Evolutionary conservation across 345 rosid genomes (phyloP), one percentile per base, ranked within the genome.

Genomic region (Boechera retrofracta): DNA sequence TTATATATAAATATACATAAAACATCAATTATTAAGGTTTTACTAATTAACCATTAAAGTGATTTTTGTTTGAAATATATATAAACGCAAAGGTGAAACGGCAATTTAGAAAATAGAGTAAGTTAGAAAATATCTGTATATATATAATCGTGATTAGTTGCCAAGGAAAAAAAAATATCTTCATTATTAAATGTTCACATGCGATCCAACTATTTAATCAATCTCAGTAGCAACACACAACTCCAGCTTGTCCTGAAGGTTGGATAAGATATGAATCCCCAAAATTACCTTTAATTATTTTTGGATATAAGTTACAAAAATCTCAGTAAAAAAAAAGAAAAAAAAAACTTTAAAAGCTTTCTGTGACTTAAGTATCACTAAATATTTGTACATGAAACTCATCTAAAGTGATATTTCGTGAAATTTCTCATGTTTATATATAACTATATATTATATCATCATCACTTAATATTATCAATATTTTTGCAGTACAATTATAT

Each of bases 141-240:
- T 18, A 18, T 51, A 21, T 29, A 13, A 54, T 69, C 53, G 36
- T 56, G 64, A 68, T 53, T 68, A 38, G 41, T 55, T 71, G 18
- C 44, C 21, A 44, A 29, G 8, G 6, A 70, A 12, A 57, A 18
- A n/a, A 57, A n/a, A 16, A 35, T 44, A 33, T 48, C 29, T 58
- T 59, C 33, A 35, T 60, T 35, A 48, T 21, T 11, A 41, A 71
- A 21, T 71, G 44, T 8, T 51, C 67, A 59, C 59, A 60, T 60
- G 68, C 18, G 48, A 60, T 60, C 36, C 58, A 60, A 72, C 49
- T 33, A 26, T 47, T 47, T 21, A 48, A 35, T 71, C 67, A 59
- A 47, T 31, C 55, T 32, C 56, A 47, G 55, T 57, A 70, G 66
- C 15, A 59, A 18, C 29, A 21, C n/a, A 35, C 11, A 35, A 26